Base-by-base conservation (phyloP, 495 filamentous ascomycete species). In the Stereocaulon alpinum region DNA sequence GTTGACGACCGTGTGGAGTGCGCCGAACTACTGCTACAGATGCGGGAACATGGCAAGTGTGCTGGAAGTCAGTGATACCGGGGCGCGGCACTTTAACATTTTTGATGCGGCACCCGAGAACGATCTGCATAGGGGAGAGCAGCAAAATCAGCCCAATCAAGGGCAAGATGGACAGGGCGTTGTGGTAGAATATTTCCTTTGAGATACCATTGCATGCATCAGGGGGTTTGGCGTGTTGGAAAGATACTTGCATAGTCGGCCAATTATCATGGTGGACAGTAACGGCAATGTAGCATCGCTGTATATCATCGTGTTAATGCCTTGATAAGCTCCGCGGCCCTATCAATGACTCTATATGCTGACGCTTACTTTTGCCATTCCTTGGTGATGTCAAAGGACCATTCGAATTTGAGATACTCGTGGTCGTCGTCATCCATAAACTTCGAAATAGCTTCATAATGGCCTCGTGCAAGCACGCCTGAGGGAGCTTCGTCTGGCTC, bases 21-120 rank as follows among this genome's bases (percentile, higher is more conserved):
- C 91, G 2, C 91, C 91, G 4, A 96, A 96, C 66, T 96, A 96
- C 72, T 96, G 91, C 73, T 95, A 95, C 69, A 77, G 91, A 18
- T 98, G 93, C 71, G 93, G 93, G 20, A 98, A 98, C 68, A 85
- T 96, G 81, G 93, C 93, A 11, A 95, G 89, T 72, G 93, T 98
- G 32, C 76, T 98, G 15, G 93, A 98, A 73, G 94, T 98, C 44
- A 88, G 88, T 68, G 89, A 95, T 69, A 82, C 83, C 14, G 93
- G 92, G 17, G 89, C 95, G 72, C 76, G 91, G 56, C 93, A 84
- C 66, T 98, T 96, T 73, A 98, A 98, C 70, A 89, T 97, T 14
- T 98, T 98, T 70, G 89, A 93, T 51, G 94, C 93, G 6, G 89
- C 92, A 20, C 93, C 93, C 17, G 94, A 97, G 72, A 97, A 98